Conservation (phyloP, 805 yeast genomes). For the Ogataea pignaliae region DNA sequence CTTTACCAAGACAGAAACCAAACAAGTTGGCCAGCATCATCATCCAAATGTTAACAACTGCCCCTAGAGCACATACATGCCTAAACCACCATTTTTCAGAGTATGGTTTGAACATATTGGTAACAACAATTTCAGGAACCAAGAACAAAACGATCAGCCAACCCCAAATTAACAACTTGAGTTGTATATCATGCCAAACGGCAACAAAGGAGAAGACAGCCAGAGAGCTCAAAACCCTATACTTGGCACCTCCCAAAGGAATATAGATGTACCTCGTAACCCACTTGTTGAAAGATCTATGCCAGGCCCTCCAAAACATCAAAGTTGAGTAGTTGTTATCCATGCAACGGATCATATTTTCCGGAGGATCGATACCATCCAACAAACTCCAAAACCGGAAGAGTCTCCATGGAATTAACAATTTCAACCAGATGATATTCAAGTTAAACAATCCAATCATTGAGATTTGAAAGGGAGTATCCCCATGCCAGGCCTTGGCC, state of each 20-base stretch:
- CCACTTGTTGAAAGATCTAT: conserved; percentile 89
- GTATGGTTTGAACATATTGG: conserved; percentile 35
- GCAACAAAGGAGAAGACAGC: conserved; percentile 95
- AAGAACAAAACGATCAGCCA: conserved; percentile 87
- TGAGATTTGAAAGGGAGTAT: conserved; percentile 87
- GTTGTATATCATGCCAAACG: conserved; percentile 95
- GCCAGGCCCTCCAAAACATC: conserved; percentile 99
- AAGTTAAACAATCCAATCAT: conserved; percentile 92
- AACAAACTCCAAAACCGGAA: conserved; percentile 88
- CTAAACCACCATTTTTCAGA: conserved; percentile 61
- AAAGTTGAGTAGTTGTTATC: conserved; percentile 88
- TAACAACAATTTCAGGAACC: conserved; percentile 75
- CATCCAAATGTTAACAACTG: conserved; percentile 88
- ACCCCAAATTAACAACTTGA: conserved; percentile 88
- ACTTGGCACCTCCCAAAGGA: conserved; percentile 81
- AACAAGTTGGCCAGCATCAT: conserved; percentile 96
- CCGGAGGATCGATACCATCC: conserved; percentile 97
- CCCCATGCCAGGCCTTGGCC: conserved; percentile 83
- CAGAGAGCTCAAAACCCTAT: conserved; percentile 69
- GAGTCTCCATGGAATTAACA: conserved; percentile 92
- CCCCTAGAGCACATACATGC: conserved; percentile 81
- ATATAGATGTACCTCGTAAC: conserved; percentile 82
- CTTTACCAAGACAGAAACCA: conserved; percentile 91
- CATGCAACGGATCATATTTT: conserved; percentile 95
- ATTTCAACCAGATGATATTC: conserved; percentile 88